Conservation (phyloP, 2,329 filamentous ascomycete species). For the Myriangium duriaei region DNA sequence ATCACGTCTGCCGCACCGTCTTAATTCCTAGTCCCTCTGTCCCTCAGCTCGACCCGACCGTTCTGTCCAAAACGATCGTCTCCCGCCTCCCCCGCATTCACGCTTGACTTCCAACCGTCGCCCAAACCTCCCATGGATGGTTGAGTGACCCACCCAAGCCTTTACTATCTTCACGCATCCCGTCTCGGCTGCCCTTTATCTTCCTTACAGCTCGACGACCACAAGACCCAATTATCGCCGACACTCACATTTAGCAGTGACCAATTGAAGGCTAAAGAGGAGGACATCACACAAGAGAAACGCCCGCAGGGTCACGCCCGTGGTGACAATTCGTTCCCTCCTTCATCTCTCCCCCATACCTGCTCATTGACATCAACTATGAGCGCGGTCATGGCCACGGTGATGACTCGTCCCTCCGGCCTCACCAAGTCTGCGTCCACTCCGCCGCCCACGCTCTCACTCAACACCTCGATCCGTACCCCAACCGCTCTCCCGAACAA, state of each 20-base stretch:
- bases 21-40: too few relatives aligned
- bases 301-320: neutral
- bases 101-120: neutral
- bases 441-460: conserved; percentile 37
- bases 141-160: neutral
- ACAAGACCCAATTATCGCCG: too few relatives aligned
- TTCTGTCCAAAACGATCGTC: neutral
- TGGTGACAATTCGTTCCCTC: neutral
- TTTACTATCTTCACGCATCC: neutral
- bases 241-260: too few relatives aligned
- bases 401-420: conserved; percentile 7
- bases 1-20: too few relatives aligned
- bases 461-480: conserved; percentile 45
- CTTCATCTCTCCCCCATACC: neutral
- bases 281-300: neutral
- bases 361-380: neutral
- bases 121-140: neutral
- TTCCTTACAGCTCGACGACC: too few relatives aligned
- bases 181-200: neutral
- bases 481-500: conserved; percentile 67
- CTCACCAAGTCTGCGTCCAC: conserved; percentile 24
- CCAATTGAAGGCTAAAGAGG: neutral
- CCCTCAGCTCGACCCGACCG: too few relatives aligned
- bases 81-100: neutral
- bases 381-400: conserved; percentile 9